Conservation (phyloP, 768 basidiomycete species). For the Gymnopilus junonius region DNA sequence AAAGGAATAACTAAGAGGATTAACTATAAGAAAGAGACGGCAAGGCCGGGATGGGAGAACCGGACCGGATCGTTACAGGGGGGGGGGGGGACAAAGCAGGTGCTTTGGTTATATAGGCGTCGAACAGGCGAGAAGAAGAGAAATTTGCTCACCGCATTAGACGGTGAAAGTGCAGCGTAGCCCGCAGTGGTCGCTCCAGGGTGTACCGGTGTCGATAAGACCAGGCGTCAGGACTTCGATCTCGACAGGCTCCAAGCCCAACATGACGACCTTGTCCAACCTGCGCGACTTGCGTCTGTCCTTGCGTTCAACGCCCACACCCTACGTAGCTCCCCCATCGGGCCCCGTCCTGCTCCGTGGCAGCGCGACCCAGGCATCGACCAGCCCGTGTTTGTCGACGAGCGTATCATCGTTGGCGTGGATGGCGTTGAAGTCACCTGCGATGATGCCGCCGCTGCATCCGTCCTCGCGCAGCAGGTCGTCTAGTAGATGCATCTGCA, state of each 20-base stretch:
- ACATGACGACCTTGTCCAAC: too few species aligned
- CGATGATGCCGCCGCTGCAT: conserved; percentile 46
- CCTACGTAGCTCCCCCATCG: conserved; percentile 46
- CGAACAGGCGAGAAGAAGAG: conserved; percentile 12
- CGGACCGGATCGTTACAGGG: too few species aligned
- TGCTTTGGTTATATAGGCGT: conserved; percentile 7
- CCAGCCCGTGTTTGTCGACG: conserved; percentile 39
- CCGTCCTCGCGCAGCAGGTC: conserved; percentile 42
- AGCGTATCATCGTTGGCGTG: conserved; percentile 39
- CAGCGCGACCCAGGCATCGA: conserved; percentile 47
- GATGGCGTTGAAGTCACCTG: too few species aligned
- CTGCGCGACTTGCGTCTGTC: conserved; percentile 34
- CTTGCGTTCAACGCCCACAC: conserved; percentile 32
- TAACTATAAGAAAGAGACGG: too few species aligned
- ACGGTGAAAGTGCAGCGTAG: conserved; percentile 30
- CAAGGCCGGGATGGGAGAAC: too few species aligned
- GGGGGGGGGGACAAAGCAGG: not conserved
- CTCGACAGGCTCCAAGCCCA: conserved; percentile 31
- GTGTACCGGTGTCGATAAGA: conserved; percentile 29
- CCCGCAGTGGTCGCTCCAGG: too few species aligned
- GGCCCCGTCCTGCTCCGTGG: conserved; percentile 30
- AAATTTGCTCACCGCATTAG: too few species aligned
- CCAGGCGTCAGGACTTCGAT: conserved; percentile 43
- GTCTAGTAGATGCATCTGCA: conserved; percentile 38
- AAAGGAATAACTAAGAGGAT: too few species aligned